These are phyloP conservation scores for Penicillium sp. DNA, from an alignment of 2,329 filamentous ascomycete species.

Conservation along the genomic window DNA sequence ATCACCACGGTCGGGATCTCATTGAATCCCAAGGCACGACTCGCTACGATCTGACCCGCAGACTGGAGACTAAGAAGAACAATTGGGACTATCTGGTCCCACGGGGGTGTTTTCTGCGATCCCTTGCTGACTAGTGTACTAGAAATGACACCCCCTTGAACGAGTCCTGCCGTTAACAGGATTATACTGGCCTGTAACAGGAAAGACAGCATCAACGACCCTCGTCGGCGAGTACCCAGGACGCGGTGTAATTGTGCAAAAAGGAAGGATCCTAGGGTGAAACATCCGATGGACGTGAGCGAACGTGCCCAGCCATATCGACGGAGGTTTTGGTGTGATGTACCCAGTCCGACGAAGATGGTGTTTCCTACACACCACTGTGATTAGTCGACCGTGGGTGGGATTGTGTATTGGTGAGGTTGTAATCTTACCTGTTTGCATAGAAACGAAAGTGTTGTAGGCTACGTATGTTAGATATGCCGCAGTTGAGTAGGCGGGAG, in stretches of 20 bases:
- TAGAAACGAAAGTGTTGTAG: constrained; percentile 44
- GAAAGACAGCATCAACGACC: constrained; percentile 27
- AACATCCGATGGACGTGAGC: constrained; percentile 44
- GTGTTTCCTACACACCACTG: constrained; percentile 34
- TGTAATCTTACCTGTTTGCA: constrained; percentile 31
- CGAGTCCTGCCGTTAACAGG: constrained; percentile 24
- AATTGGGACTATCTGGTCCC: constrained; percentile 28
- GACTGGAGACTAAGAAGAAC: constrained; percentile 31
- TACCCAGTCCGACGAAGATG: constrained; percentile 43
- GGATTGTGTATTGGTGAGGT: neutral
- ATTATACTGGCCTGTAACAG: constrained; percentile 27
- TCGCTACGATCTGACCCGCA: constrained; percentile 30
- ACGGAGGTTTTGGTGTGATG: constrained; percentile 39
- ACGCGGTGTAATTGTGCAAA: constrained; percentile 37
- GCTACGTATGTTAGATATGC: constrained; percentile 21
- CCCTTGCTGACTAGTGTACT: constrained; percentile 8
- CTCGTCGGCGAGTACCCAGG: constrained; percentile 21
- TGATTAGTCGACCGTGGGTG: neutral
- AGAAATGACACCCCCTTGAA: constrained; percentile 24
- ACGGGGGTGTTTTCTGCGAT: constrained; percentile 5
- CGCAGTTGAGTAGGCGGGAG: neutral
- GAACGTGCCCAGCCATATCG: constrained; percentile 46
- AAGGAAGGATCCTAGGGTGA: constrained; percentile 39
- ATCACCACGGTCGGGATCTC: constrained; percentile 35
- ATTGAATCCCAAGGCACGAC: constrained; percentile 25